Evolutionary conservation across 768 basidiomycete species (phyloP).

Genomic region (Termitomyces sp.): DNA sequence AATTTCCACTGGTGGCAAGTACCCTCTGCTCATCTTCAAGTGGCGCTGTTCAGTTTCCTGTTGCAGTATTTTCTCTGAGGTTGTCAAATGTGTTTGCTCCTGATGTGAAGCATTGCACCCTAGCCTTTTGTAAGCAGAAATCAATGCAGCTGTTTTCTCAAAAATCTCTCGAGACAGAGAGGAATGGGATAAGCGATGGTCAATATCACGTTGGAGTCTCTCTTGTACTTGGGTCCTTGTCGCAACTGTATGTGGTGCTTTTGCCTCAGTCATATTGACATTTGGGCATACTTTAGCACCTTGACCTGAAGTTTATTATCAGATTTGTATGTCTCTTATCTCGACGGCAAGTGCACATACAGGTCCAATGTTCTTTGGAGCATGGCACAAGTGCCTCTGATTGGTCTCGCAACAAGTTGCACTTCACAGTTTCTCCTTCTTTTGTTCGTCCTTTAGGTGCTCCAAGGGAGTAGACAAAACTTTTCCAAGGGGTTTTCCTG

Average conservation of each 20-base stretch:
- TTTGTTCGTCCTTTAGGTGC: background rate
- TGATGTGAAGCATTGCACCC: conserved; percentile 1
- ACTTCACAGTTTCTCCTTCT: background rate
- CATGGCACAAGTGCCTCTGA: too few species aligned
- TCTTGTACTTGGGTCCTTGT: background rate
- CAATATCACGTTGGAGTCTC: background rate
- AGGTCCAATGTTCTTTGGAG: too few species aligned
- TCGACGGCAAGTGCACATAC: too few species aligned
- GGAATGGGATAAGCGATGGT: background rate
- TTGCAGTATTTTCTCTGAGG: background rate
- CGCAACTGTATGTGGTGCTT: background rate
- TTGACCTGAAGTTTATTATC: background rate
- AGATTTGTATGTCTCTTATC: too few species aligned
- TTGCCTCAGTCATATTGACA: background rate
- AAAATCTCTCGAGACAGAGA: conserved; percentile 10
- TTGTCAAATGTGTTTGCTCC: background rate
- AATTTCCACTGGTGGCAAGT: background rate
- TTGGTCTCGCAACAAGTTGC: background rate
- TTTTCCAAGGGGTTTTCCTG: background rate
- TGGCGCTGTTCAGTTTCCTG: background rate
- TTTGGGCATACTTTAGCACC: conserved; percentile 8
- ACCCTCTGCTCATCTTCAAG: background rate
- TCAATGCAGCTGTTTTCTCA: conserved; percentile 11
- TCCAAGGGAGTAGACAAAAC: background rate
- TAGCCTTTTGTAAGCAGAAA: background rate